Evolutionary conservation across 2,329 filamentous ascomycete species (phyloP), one percentile per base, ranked within the genome.

Genomic region (Sphaceloma murrayae): DNA sequence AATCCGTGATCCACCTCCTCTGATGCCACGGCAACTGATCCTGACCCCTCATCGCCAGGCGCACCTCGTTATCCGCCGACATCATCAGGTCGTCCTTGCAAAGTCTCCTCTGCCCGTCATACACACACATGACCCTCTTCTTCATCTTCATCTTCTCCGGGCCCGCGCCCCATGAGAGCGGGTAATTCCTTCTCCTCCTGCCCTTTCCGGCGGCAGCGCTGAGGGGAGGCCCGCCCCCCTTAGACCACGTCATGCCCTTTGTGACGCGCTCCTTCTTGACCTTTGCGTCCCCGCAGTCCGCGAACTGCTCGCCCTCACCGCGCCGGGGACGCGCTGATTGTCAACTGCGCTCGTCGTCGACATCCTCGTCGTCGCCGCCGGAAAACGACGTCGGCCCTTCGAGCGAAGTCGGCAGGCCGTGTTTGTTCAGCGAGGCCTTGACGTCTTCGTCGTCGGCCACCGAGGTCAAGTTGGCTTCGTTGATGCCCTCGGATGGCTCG

Each of bases 51-150:
- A 95, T 73, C 62, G 79, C 79, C 62, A 94, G 73, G 58, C 89
- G 85, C 27, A 96, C 86, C 66, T 98, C 91, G 57, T 91, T 88
- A 55, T 94, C 87, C 11, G 84, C 87, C 54, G 88, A 86, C 39
- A 98, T 79, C 87, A 95, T 94, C 86, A 96, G 91, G 66, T 98
- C 91, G 60, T 98, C 91, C 69, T 96, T 96, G 75, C 85, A 91
- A 39, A 98, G 73, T 31, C 89, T 80, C 43, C 88, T 79, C 11
- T 74, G 74, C 1, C 91, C 91, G 58, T 96, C 87, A 57, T 93
- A 98, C 14, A 94, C 85, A 51, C 86, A 86, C 56, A 96, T 73
- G 45, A 95, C 86, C 19, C 91, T 84, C 76, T 95, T 95, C 77
- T 93, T 95, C 78, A 94, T 93, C 59, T 84, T 93, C 85, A 96